Base-by-base conservation (phyloP, 768 basidiomycete genomes). In the Suillus americanus region DNA sequence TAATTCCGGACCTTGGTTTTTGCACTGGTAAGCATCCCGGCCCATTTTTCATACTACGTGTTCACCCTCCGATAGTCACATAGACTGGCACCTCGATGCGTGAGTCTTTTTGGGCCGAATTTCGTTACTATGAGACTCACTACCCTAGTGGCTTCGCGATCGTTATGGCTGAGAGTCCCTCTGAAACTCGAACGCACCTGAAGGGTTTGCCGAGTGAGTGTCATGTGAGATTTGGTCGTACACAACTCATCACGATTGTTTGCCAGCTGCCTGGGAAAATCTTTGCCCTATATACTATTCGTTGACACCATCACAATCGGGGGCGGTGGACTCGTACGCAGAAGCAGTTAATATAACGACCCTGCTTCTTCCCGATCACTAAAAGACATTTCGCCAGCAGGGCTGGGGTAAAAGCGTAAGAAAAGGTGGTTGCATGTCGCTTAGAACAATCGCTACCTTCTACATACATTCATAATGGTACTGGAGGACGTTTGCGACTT, bases 1-100 rank as follows among this genome's bases (percentile, higher is more conserved):
- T 67, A 90, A 90, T 71, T 77, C 86, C 1, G 88, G 89, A 7
- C 81, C 84, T 12, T 87, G 86, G 83, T 76, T 82, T 66, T 65
- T 82, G 48, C 82, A 83, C 63, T 82, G 74, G 74, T 75, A 62
- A 51, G 38, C 14, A n/a, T 51, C 6, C 18, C 9, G 10, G 45
- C 28, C 7, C 23, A 20, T 20, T 14, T 30, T 25, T 1, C 41
- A 20, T 64, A 8, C 45, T 69, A 51, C 68, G 14, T 37, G 5
- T 33, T 23, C 45, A 12, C 30, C 13, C 16, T 18, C n/a, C 8
- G 8, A 20, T 43, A 74, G 74, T 56, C 74, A 74, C 33, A 71
- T 74, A 20, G 74, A 75, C 28, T 74, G 73, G 74, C 74, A 74
- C 51, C 61, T 74, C 0, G 67, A 71, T 50, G 64, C 62, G 74